A percentile compares a stretch with the other conserved stretches of the same genome.
phyloP scores from a whole-genome alignment of 192 early-diverging fungal genomes.

The Dissophora ornata region DNA sequence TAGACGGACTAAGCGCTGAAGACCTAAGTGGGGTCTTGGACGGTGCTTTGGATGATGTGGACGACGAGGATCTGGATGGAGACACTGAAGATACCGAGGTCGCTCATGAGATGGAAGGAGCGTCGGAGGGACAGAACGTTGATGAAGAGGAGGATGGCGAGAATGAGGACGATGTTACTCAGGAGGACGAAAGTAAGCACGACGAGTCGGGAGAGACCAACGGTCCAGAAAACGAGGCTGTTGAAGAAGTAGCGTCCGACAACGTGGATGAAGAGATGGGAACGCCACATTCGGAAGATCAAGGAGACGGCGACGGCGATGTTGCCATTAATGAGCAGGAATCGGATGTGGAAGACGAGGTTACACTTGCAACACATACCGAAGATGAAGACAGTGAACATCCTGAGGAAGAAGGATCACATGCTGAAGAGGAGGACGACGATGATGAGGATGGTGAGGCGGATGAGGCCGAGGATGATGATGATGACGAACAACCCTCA shows the following conservation, averaged over 20 bases:
- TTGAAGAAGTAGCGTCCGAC: neutral
- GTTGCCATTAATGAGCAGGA: slow-evolving; percentile 24
- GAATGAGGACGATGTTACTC: slow-evolving; percentile 8
- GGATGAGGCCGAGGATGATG: slow-evolving; percentile 13
- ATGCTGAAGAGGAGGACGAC: slow-evolving; percentile 26
- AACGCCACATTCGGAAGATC: slow-evolving; percentile 11
- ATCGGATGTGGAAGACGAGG: slow-evolving; percentile 15
- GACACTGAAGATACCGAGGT: slow-evolving; percentile 15
- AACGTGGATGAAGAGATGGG: slow-evolving; percentile 1
- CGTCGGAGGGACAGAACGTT: neutral
- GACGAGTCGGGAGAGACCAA: neutral
- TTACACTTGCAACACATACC: slow-evolving; percentile 6
- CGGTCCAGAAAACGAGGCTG: neutral
- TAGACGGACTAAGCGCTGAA: slow-evolving; percentile 16
- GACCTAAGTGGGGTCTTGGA: slow-evolving; percentile 20
- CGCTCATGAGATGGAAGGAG: neutral
- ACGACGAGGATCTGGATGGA: slow-evolving; percentile 20
- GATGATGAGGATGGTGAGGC: slow-evolving; percentile 10
- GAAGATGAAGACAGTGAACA: slow-evolving; percentile 25
- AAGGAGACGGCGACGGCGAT: slow-evolving; percentile 18
- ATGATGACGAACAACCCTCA: slow-evolving; percentile 9
- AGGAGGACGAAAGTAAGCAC: no score
- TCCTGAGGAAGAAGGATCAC: slow-evolving; percentile 20
- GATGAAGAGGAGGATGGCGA: slow-evolving; percentile 20
- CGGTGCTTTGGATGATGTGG: slow-evolving; percentile 20